phyloP scores from a whole-genome alignment of 257 asterid species.

The Penstemon newberryi region DNA sequence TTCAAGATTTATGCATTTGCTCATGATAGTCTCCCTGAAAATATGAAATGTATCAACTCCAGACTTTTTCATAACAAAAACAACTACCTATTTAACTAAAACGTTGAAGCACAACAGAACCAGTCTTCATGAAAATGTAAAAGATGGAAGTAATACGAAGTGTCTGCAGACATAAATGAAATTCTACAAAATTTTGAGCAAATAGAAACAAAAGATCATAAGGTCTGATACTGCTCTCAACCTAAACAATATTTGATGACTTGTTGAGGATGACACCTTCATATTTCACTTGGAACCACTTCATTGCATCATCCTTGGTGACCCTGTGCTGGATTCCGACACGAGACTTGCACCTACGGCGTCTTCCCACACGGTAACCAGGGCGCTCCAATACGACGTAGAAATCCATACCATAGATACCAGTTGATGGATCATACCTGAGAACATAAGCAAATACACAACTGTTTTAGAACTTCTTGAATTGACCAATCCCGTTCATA shows the following conservation, averaged over 20 bases:
- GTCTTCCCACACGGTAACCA: conserved; percentile 51
- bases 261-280: conserved; percentile 53
- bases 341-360: conserved; percentile 55
- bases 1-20: no score
- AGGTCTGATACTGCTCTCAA: background rate
- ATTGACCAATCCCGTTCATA: background rate
- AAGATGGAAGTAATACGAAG: conserved; percentile 10
- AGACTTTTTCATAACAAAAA: no score
- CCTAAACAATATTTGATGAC: conserved; percentile 37
- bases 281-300: conserved; percentile 51
- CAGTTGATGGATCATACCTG: conserved; percentile 53
- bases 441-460: background rate
- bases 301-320: conserved; percentile 48
- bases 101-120: background rate
- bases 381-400: conserved; percentile 51
- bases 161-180: conserved; percentile 22
- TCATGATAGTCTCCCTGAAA: no score
- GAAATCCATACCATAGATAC: conserved; percentile 54
- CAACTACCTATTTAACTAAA: no score
- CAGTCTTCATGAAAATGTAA: background rate
- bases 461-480: background rate
- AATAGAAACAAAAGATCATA: background rate
- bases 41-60: no score
- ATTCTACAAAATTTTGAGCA: conserved; percentile 34
- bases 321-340: conserved; percentile 54